Conservation (phyloP, 2,329 filamentous ascomycete genomes). For the Keithomyces neogunnii region DNA sequence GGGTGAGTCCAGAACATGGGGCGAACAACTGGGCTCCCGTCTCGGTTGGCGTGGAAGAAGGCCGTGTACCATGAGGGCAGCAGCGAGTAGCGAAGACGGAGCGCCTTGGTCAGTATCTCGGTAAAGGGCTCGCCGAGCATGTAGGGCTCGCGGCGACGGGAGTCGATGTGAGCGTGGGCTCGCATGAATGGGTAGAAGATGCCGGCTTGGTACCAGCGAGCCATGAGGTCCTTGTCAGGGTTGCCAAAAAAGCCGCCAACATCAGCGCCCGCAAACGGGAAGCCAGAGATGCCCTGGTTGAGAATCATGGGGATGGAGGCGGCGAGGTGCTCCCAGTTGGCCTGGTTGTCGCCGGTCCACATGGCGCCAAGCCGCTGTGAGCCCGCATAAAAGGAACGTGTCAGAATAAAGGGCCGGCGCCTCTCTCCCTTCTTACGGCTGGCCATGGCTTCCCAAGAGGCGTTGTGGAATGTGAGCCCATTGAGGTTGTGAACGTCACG, state of each 20-base stretch:
- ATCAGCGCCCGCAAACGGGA: conserved; percentile 89
- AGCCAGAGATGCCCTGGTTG: conserved; percentile 86
- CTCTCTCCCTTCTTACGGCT: conserved; percentile 80
- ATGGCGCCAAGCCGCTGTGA: conserved; percentile 86
- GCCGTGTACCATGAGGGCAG: conserved; percentile 95
- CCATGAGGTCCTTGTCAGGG: conserved; percentile 82
- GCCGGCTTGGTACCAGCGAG: conserved; percentile 93
- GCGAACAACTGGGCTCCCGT: conserved; percentile 78
- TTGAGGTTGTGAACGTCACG: conserved; percentile 95
- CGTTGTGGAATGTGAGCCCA: conserved; percentile 91
- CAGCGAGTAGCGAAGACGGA: conserved; percentile 81
- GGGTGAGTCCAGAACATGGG: conserved; percentile 94
- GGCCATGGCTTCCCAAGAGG: conserved; percentile 77
- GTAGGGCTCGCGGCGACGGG: conserved; percentile 89
- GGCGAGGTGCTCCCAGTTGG: conserved; percentile 84
- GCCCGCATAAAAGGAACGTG: conserved; percentile 84
- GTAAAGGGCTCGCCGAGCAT: conserved; percentile 77
- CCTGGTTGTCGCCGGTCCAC: conserved; percentile 99
- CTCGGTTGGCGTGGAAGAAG: conserved; percentile 78
- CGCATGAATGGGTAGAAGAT: conserved; percentile 99
- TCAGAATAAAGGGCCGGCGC: conserved; percentile 84
- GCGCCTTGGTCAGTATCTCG: conserved; percentile 75
- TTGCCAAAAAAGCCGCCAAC: conserved; percentile 98
- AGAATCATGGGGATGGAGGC: conserved; percentile 88
- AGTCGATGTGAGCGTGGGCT: conserved; percentile 92